Evolutionary conservation across 805 yeast species (phyloP), one percentile per base, ranked within the genome.

Genomic region (Tetrapisispora fleetii): DNA sequence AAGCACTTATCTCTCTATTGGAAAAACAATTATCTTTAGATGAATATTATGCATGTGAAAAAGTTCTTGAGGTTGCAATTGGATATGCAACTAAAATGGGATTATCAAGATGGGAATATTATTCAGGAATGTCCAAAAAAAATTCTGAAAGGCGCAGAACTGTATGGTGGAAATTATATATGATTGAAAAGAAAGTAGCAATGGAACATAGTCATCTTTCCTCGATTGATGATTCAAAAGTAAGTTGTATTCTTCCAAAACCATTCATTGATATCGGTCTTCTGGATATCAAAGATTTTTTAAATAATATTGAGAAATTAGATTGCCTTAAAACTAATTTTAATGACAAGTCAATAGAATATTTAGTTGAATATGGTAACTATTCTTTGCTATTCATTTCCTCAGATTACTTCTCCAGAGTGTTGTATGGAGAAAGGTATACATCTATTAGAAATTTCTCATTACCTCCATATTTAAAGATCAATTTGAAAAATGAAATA

Each of bases 81-180:
- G 54, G 54, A 33, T 54, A 56, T 41, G 62, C 65, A 5, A 47
- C 50, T 16, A 53, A 46, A n/a, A 47, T 57, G 45, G 69, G 69
- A 4, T 48, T 64, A 4, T 52, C 57, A 10, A 55, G 66, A 17
- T 65, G 69, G 69, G 69, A 65, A 43, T 62, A 48, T 45, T 62
- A 62, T 47, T 61, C 62, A n/a, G 67, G 67, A 6, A 43, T 64
- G 46, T 60, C 58, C 43, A 67, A 64, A 48, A 50, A 45, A 8
- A 43, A 50, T 2, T 67, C 68, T 9, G 68, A 63, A 45, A 52
- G 56, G 35, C 55, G 63, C 42, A 53, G 69, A 47, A 43, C 27
- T 11, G 32, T 56, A 6, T 63, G 64, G 64, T 65, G 69, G 69
- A 54, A 55, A 36, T 48, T 62, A 28, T 65, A 57, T 45, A 43